Conservation (phyloP, 805 yeast species). For the Sugiyamaella floridensis region DNA sequence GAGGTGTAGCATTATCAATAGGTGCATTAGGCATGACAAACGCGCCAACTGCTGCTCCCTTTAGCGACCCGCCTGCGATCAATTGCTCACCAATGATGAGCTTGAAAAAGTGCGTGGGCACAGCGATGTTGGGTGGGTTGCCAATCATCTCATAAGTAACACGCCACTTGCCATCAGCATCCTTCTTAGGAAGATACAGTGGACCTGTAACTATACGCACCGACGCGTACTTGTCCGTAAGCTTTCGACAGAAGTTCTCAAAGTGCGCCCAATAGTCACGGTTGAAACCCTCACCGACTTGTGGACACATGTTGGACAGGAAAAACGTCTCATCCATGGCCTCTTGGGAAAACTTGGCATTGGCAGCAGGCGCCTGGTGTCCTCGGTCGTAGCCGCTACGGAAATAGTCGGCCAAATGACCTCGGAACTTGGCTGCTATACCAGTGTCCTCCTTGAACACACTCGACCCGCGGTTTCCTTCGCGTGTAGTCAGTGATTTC, state of each 20-base stretch:
- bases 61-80: constrained; percentile 17
- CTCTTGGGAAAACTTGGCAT: constrained; percentile 79
- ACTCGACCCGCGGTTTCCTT: constrained; percentile 67
- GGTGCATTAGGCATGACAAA: constrained; percentile 88
- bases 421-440: constrained; percentile 73
- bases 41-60: constrained; percentile 68
- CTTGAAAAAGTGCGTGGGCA: constrained; percentile 95
- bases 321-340: constrained; percentile 96
- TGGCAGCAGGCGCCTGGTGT: constrained; percentile 96
- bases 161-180: constrained; percentile 76
- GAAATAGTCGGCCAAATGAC: constrained; percentile 74
- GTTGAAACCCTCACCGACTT: constrained; percentile 95
- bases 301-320: constrained; percentile 90
- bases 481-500: constrained; percentile 45
- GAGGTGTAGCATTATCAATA: constrained; percentile 63
- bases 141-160: constrained; percentile 92
- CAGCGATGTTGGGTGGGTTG: constrained; percentile 92
- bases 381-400: constrained; percentile 96
- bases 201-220: constrained; percentile 94
- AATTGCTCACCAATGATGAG: constrained; percentile 75
- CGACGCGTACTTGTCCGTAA: constrained; percentile 61
- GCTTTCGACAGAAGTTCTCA: constrained; percentile 77
- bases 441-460: constrained; percentile 80
- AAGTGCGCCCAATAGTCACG: constrained; percentile 97
- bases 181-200: constrained; percentile 70